Evolutionary conservation across 441 rosid species (phyloP).

Genomic region (Manihot esculenta): DNA sequence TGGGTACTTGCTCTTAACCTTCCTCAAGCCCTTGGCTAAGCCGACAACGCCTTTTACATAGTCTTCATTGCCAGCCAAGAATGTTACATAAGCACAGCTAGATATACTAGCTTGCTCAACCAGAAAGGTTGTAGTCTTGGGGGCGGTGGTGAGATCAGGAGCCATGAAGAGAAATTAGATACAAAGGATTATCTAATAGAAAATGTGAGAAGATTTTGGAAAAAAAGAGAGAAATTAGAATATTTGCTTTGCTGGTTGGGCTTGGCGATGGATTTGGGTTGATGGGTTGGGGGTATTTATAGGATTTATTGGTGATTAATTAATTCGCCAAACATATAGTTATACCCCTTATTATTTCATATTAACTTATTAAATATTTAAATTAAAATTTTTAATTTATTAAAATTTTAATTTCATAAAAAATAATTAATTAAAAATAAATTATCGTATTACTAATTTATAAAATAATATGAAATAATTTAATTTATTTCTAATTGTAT

Average conservation of each 20-base stretch:
- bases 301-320: not conserved
- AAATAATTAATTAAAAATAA: too few relatives aligned
- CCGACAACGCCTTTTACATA: constrained; percentile 86
- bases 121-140: constrained; percentile 8
- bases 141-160: constrained; percentile 19
- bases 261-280: not conserved
- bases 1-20: constrained; percentile 60
- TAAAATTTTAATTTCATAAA: too few relatives aligned
- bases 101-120: constrained; percentile 30
- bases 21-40: constrained; percentile 81
- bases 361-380: too few relatives aligned
- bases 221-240: too few relatives aligned
- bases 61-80: constrained; percentile 76
- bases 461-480: not conserved
- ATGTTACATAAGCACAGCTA: constrained; percentile 62
- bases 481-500: not conserved
- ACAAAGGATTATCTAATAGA: too few relatives aligned
- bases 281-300: not conserved
- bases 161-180: constrained; percentile 32
- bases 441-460: too few relatives aligned
- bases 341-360: too few relatives aligned
- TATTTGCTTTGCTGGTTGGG: not conserved
- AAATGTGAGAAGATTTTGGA: not conserved
- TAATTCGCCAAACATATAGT: too few relatives aligned
- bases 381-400: not conserved